phyloP scores from a whole-genome alignment of 352 stramenopile genomes.

The Pythium phragmiticola region DNA sequence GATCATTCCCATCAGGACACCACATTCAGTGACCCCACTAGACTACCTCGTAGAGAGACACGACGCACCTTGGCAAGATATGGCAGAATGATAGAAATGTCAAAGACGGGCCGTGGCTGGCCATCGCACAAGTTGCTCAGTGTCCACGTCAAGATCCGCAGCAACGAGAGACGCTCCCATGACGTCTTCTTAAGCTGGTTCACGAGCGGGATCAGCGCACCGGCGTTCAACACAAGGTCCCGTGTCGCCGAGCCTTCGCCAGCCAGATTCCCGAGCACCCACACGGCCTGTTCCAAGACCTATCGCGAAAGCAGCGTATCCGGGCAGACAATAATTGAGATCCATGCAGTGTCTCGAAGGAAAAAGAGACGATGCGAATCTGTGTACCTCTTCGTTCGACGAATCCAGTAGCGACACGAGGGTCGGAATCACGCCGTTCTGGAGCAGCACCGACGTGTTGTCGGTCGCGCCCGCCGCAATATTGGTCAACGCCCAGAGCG shows the following conservation, averaged over 20 bases:
- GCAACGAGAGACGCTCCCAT: conserved; percentile 78
- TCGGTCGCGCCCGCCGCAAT: conserved; percentile 92
- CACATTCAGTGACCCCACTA: not conserved
- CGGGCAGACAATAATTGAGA: not conserved
- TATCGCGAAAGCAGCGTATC: conserved; percentile 21
- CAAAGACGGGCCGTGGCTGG: conserved; percentile 86
- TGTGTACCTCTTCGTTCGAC: conserved; percentile 85
- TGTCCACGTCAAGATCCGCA: conserved; percentile 92
- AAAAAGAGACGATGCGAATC: not conserved
- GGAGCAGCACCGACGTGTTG: conserved; percentile 90
- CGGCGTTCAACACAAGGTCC: conserved; percentile 86
- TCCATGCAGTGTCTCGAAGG: not conserved
- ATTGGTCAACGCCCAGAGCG: conserved; percentile 94
- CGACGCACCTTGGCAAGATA: conserved; percentile 65
- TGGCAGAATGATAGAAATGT: conserved; percentile 88
- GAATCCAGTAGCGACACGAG: conserved; percentile 90
- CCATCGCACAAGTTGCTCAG: conserved; percentile 93
- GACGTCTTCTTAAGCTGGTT: conserved; percentile 88
- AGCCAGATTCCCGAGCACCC: conserved; percentile 92
- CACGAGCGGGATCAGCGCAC: conserved; percentile 82
- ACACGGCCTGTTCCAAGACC: conserved; percentile 92
- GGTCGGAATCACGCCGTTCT: conserved; percentile 90
- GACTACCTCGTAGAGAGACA: not conserved
- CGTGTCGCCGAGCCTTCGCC: conserved; percentile 87
- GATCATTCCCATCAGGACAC: not conserved